phyloP scores from a whole-genome alignment of 768 basidiomycete species.

The Rossbeevera mucosa region DNA sequence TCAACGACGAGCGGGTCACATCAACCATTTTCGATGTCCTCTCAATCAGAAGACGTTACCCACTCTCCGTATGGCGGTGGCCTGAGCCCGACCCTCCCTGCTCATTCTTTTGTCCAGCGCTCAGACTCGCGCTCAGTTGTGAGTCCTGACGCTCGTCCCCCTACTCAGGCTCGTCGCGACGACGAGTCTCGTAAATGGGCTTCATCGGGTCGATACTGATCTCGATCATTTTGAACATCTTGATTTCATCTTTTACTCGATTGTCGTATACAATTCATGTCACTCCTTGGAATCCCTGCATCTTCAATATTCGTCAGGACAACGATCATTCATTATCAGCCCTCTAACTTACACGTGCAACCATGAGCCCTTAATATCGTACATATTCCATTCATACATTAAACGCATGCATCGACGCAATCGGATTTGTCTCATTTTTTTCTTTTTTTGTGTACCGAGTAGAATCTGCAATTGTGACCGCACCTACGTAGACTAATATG shows the following conservation, averaged over 20 bases:
- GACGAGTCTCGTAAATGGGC: constrained; percentile 49
- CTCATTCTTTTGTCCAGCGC: constrained; percentile 38
- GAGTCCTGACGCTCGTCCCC: constrained; percentile 26
- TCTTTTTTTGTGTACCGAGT: constrained; percentile 26
- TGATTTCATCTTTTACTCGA: constrained; percentile 33
- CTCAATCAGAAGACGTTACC: constrained; percentile 33
- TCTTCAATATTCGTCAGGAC: constrained; percentile 31
- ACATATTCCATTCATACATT: constrained; percentile 32
- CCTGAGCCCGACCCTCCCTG: constrained; percentile 29
- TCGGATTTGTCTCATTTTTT: constrained; percentile 17
- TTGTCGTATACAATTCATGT: constrained; percentile 33
- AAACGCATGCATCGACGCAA: constrained; percentile 27
- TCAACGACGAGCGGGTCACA: constrained; percentile 42
- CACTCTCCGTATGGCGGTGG: constrained; percentile 33
- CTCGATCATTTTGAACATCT: constrained; percentile 29
- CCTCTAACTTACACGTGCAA: constrained; percentile 32
- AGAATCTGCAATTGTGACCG: constrained; percentile 19
- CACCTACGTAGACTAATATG: constrained; percentile 7
- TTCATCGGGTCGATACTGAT: constrained; percentile 42
- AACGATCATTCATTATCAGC: constrained; percentile 35
- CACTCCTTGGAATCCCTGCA: constrained; percentile 31
- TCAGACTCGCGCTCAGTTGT: constrained; percentile 37
- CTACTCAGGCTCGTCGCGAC: constrained; percentile 40
- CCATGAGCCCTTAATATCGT: constrained; percentile 33
- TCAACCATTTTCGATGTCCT: constrained; percentile 44